Evolutionary conservation across 2,329 filamentous ascomycete genomes (phyloP), one percentile per base, ranked within the genome.

Genomic region (Paecilomyces fulvus): DNA sequence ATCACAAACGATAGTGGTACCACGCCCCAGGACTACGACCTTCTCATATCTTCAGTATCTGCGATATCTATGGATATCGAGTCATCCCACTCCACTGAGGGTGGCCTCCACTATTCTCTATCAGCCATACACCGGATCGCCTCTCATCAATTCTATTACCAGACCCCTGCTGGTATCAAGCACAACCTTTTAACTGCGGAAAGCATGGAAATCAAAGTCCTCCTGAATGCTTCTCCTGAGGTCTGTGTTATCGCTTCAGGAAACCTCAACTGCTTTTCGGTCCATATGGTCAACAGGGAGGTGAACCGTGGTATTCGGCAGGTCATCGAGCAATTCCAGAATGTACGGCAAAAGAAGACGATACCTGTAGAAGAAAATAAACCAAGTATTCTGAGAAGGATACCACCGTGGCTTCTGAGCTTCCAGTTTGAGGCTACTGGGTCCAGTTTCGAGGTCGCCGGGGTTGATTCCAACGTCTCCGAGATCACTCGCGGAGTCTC

Each of bases 31-130:
- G 92, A 97, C 62, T 97, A 94, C 63, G 94, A 99, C 67, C 80
- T 99, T 30, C 88, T 99, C 49, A 96, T 99, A 51, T 96, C 90
- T 1, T 94, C 91, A 1, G 90, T 96, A 10, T 97, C 95, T 0
- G 96, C 92, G 0, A 84, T 97, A 37, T 95, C 92, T 0, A 76
- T 97, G 21, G 94, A 99, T 65, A 81, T 95, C 51, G 94, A 99
- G 67, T 96, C 94, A 0, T 96, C 91, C n/a, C 94, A 99, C 73
- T 94, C 90, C 2, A 80, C 87, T 0, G 83, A 90, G 33, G 89
- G 89, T 56, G 88, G 95, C 31, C 76, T 91, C 3, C 89, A 96
- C 67, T 99, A 99, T 72, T 90, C 89, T 4, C 76, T 99, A 0
- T 85, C 85, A 12, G 90, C 91, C 0, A 88, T 89, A 3, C 85